These are phyloP conservation scores for Trichophyton equinum DNA, from an alignment of 2,329 filamentous ascomycete species.

Conservation along the genomic window DNA sequence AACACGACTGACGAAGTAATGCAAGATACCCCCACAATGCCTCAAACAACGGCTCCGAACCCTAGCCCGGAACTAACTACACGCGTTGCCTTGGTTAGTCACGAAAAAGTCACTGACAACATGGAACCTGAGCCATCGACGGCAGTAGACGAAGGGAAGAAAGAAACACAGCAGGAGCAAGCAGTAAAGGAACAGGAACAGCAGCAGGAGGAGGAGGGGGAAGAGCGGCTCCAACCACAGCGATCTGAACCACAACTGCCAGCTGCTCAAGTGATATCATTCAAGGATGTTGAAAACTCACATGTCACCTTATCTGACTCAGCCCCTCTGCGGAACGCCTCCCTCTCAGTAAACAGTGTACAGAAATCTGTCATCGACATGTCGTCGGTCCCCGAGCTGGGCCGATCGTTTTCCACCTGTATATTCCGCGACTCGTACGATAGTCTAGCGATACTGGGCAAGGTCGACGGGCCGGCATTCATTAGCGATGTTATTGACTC, in stretches of 20 bases:
- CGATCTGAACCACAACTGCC: background rate
- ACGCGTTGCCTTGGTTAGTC: too few relatives aligned
- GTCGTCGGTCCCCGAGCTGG: constrained; percentile 47
- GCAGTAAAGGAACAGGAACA: too few relatives aligned
- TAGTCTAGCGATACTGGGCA: constrained; percentile 65
- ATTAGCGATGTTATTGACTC: constrained; percentile 62
- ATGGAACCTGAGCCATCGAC: too few relatives aligned
- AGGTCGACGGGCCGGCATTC: constrained; percentile 68
- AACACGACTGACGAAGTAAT: constrained; percentile 30
- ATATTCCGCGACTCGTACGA: constrained; percentile 56
- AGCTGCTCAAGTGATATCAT: constrained; percentile 43
- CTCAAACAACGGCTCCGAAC: background rate
- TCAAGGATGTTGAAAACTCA: constrained; percentile 53
- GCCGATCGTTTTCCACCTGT: constrained; percentile 56
- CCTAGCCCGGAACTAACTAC: background rate
- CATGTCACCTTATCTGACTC: constrained; percentile 67
- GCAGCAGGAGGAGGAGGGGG: too few relatives aligned
- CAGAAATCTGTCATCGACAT: constrained; percentile 66
- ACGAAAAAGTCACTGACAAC: too few relatives aligned
- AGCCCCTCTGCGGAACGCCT: constrained; percentile 57
- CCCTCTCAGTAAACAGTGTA: constrained; percentile 60
- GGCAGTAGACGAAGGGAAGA: too few relatives aligned
- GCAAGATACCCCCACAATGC: background rate
- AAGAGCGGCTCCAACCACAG: too few relatives aligned
- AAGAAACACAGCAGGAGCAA: too few relatives aligned